Base-by-base conservation (phyloP, 148 eudicot species). In the Gaultheria prostrata region DNA sequence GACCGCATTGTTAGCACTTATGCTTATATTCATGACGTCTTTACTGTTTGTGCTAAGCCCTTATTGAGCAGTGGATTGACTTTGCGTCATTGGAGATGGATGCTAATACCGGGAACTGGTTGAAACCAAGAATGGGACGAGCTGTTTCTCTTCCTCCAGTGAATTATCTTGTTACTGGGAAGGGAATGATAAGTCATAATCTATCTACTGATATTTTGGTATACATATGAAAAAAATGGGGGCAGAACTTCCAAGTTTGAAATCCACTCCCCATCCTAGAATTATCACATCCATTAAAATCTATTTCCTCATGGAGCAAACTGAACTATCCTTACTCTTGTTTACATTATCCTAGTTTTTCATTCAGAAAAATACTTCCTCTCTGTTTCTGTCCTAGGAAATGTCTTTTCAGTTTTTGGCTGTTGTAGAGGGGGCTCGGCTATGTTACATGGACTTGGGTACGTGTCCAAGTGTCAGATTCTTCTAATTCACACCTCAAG, bases 51-150 rank as follows among this genome's bases (percentile, higher is more conserved):
- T 81, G 18, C 13, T 75, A 92, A 92, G 95, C 87, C 53, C 92
- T 43, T 35, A 82, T 92, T 35, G 95, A 92, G 73, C 95, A 91
- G 49, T 91, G 95, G 95, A 91, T 89, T 85, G 95, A 92, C 84
- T 92, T 91, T 86, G 81, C 95, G 7, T 76, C 95, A 80, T 43
- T 86, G 77, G 95, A 91, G 89, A 85, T 92, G 63, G 93, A 92
- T 87, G 77, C 86, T 59, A 85, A 84, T 72, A 81, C 90, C 39
- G 21, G 48, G 30, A 79, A 76, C 0, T 92, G 95, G 95, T 46
- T 85, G 26, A n/a, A 33, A 45, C 93, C 92, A 61, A 83, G 92
- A 82, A 20, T 88, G 48, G 95, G 95, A 39, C 82, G 20, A 78
- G 81, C n/a, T 35, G 63, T 77, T 6, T 85, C 86, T 89, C 85